Percentiles rank a stretch among this genome's conserved stretches.
phyloP scores from a whole-genome alignment of 306 rosid species.

The Quercus robur region DNA sequence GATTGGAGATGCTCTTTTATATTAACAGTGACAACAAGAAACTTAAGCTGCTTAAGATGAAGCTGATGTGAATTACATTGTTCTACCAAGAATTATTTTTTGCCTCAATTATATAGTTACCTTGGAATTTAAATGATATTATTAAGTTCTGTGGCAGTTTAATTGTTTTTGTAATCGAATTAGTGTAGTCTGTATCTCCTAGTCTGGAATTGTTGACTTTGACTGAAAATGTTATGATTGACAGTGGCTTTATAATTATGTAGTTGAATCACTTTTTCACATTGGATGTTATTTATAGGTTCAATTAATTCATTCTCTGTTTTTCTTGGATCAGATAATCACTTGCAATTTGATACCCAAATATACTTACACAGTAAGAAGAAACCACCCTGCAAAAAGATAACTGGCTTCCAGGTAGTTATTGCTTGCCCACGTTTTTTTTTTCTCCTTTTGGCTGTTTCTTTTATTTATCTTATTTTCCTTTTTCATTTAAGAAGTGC shows the following conservation, averaged over 20 bases:
- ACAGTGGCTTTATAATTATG: not conserved
- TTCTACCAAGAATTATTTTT: not conserved
- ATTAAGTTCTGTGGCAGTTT: not conserved
- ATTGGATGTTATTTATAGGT: not conserved
- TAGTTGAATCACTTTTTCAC: not conserved
- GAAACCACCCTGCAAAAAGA: constrained; percentile 76
- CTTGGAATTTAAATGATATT: not conserved
- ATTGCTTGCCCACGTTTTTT: constrained; percentile 10
- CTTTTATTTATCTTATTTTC: not conserved
- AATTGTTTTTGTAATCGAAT: not conserved
- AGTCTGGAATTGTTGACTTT: not conserved
- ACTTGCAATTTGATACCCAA: constrained; percentile 59
- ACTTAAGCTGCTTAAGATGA: not conserved
- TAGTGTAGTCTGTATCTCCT: not conserved
- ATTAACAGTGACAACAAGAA: not conserved
- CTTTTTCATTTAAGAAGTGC: not conserved
- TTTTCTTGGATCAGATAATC: constrained; percentile 60
- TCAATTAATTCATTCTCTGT: constrained; percentile 21
- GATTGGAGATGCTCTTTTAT: not conserved
- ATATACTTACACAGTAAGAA: constrained; percentile 62
- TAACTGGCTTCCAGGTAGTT: constrained; percentile 82
- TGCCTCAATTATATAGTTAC: not conserved
- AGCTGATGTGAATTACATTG: not conserved
- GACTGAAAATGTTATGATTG: not conserved
- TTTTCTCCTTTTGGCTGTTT: constrained; percentile 1